phyloP scores from a whole-genome alignment of 768 basidiomycete genomes.

The Boletus vinaceobasis region DNA sequence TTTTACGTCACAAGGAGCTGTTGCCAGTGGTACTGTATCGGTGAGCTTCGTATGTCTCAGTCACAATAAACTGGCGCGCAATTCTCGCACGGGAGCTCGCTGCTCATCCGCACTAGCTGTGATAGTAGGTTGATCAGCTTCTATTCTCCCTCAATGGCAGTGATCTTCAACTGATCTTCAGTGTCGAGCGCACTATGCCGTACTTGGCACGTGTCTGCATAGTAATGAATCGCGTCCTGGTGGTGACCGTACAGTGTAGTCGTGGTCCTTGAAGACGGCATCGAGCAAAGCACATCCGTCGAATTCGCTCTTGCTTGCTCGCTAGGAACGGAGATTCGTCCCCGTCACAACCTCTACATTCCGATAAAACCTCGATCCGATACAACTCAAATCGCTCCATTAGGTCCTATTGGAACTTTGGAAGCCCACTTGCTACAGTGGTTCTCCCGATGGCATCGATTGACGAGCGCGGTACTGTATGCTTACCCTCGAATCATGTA shows the following conservation, averaged over 20 bases:
- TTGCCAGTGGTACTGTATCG: neutral
- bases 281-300: conserved; percentile 4
- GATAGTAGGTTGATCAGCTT: conserved; percentile 18
- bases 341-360: conserved; percentile 17
- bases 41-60: neutral
- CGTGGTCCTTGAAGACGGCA: neutral
- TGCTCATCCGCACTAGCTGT: neutral
- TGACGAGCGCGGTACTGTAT: conserved; percentile 17
- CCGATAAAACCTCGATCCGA: conserved; percentile 24
- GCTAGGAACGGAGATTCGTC: conserved; percentile 20
- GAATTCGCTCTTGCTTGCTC: conserved; percentile 28
- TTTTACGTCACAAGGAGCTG: conserved; percentile 19
- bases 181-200: conserved; percentile 10
- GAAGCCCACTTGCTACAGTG: conserved; percentile 10
- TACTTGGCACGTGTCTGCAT: conserved; percentile 12
- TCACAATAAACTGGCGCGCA: neutral
- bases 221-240: neutral
- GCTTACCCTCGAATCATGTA: conserved; percentile 30
- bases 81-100: neutral
- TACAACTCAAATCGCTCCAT: conserved; percentile 6
- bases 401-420: conserved; percentile 21
- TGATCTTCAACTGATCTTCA: conserved; percentile 32
- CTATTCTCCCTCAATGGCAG: conserved; percentile 22
- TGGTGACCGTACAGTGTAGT: no score
- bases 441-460: conserved; percentile 33